Percentiles rank a stretch among this genome's conserved stretches.
Conservation (phyloP, 176 grass and related monocot species). For the Neostapfia colusana region DNA sequence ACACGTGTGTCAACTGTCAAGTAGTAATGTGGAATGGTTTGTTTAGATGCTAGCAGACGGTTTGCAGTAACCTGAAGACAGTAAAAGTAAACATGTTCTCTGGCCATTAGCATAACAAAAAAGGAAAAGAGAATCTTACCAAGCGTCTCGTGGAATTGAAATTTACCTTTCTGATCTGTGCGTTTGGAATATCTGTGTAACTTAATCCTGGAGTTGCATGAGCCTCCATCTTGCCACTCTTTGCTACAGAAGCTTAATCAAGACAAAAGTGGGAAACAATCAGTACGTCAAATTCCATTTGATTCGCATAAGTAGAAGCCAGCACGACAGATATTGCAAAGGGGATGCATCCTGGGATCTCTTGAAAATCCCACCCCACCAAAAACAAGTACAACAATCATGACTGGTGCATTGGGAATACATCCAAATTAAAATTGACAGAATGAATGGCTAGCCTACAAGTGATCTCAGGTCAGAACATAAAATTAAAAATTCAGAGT, state of each 20-base stretch:
- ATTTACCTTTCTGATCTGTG: conserved; percentile 87
- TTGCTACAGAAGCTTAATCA: conserved; percentile 56
- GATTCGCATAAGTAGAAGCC: background rate
- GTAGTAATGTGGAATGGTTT: conserved; percentile 96
- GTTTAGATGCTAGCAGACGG: conserved; percentile 71
- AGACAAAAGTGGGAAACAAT: conserved; percentile 9
- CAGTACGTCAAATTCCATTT: conserved; percentile 14
- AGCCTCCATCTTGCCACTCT: conserved; percentile 45
- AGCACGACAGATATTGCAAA: background rate
- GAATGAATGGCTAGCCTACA: background rate
- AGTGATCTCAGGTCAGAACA: conserved; percentile 1
- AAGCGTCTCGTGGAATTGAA: background rate
- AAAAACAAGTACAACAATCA: conserved; percentile 19
- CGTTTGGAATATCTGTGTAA: conserved; percentile 76
- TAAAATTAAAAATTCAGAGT: background rate
- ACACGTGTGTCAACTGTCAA: conserved; percentile 48
- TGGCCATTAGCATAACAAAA: background rate
- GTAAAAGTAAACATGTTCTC: background rate
- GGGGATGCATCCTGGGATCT: background rate
- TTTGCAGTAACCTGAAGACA: conserved; percentile 67
- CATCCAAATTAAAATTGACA: conserved; percentile 12
- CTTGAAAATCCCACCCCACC: conserved; percentile 2
- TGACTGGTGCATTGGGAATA: background rate
- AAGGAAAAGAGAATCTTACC: background rate
- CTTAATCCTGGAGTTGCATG: conserved; percentile 40